phyloP scores from a whole-genome alignment of 2,329 filamentous ascomycete genomes.

The Alternaria arborescens region DNA sequence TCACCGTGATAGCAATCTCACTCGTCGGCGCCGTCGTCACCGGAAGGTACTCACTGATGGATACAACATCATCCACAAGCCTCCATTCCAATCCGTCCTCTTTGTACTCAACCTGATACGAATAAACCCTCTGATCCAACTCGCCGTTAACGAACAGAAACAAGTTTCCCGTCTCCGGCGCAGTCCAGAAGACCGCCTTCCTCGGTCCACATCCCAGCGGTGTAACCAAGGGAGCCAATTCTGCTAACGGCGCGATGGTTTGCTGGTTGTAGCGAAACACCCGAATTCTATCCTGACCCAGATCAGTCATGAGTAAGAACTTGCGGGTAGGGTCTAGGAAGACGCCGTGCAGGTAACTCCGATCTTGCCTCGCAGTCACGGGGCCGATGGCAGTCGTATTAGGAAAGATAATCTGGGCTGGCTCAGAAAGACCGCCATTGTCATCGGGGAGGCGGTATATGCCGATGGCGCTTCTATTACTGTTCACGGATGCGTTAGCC shows the following conservation, averaged over 20 bases:
- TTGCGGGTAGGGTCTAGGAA: constrained; percentile 68
- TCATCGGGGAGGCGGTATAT: constrained; percentile 15
- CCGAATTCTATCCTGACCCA: constrained; percentile 69
- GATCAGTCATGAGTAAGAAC: constrained; percentile 69
- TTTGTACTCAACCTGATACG: constrained; percentile 16
- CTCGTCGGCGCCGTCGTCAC: constrained; percentile 21
- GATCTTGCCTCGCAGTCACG: constrained; percentile 45
- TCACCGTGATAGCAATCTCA: constrained; percentile 23
- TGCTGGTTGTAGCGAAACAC: constrained; percentile 61
- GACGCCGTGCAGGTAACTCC: constrained; percentile 59
- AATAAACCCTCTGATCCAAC: constrained; percentile 23
- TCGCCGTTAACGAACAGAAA: constrained; percentile 27
- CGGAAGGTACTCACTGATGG: constrained; percentile 8
- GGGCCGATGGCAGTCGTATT: constrained; percentile 12
- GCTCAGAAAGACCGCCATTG: constrained; percentile 9
- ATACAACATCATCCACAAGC: constrained; percentile 3
- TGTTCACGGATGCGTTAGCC: neutral
- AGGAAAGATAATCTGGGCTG: constrained; percentile 15
- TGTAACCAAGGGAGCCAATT: constrained; percentile 55
- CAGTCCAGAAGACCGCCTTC: constrained; percentile 64
- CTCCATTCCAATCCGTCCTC: constrained; percentile 13
- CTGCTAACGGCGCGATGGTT: constrained; percentile 54
- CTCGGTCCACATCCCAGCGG: constrained; percentile 67
- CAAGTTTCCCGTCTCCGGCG: constrained; percentile 9
- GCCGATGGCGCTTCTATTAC: constrained; percentile 20